These are phyloP conservation scores for Ceratobasidium sp. DNA, from an alignment of 1,284 basidiomycete species.

Conservation along the genomic window DNA sequence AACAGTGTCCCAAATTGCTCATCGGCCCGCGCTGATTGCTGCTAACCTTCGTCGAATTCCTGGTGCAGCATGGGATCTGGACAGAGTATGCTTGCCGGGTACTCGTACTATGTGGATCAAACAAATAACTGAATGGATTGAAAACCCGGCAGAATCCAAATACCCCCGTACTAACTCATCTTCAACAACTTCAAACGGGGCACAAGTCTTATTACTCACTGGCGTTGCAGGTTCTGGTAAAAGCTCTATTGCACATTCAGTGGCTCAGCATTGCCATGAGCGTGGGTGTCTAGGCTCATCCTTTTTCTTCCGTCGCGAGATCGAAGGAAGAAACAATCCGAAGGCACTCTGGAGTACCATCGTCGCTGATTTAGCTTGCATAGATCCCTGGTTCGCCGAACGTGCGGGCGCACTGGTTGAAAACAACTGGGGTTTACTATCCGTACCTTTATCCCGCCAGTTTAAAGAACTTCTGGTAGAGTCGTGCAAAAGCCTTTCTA, in stretches of 20 bases:
- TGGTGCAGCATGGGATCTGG: too few species aligned
- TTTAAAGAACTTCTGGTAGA: conserved; percentile 7
- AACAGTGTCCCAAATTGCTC: too few species aligned
- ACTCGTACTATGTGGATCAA: too few species aligned
- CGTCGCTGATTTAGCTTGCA: not conserved
- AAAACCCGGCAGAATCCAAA: too few species aligned
- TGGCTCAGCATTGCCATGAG: conserved; percentile 42
- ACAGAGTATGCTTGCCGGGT: too few species aligned
- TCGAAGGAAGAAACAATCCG: conserved; percentile 7
- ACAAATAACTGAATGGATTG: too few species aligned
- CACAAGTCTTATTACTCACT: conserved; percentile 37
- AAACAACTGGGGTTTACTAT: not conserved
- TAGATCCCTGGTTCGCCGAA: not conserved
- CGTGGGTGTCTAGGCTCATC: conserved; percentile 40
- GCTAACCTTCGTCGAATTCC: too few species aligned
- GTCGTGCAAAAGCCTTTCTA: not conserved
- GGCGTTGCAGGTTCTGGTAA: conserved; percentile 45
- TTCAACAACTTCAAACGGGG: too few species aligned
- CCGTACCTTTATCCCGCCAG: conserved; percentile 6
- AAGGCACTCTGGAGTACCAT: not conserved
- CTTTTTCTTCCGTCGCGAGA: conserved; percentile 10
- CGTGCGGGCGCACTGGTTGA: not conserved
- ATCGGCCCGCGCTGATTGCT: too few species aligned
- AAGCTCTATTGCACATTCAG: conserved; percentile 45
- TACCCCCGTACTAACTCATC: too few species aligned